Evolutionary conservation across 2,329 filamentous ascomycete genomes (phyloP).

Genomic region (Apiospora marii): DNA sequence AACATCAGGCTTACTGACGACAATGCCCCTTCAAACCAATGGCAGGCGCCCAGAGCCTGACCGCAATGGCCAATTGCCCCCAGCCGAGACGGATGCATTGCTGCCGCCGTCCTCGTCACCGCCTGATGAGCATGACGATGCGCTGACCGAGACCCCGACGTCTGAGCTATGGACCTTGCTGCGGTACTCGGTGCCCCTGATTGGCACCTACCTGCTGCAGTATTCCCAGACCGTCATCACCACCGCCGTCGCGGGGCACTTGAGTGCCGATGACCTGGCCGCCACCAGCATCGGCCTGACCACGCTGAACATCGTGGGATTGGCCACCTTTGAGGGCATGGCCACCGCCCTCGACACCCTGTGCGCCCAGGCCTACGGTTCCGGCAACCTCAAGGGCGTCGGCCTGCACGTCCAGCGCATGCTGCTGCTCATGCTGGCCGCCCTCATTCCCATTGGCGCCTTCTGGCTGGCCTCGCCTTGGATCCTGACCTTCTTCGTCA

Average conservation of each 20-base stretch:
- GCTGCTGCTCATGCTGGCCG: slow-evolving; percentile 56
- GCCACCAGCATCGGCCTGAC: slow-evolving; percentile 60
- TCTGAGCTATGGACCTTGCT: slow-evolving; percentile 38
- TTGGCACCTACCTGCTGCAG: slow-evolving; percentile 61
- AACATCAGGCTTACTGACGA: not conserved
- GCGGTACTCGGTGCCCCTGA: slow-evolving; percentile 56
- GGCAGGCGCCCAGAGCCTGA: not conserved
- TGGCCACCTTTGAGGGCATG: slow-evolving; percentile 59
- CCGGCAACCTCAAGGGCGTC: slow-evolving; percentile 54
- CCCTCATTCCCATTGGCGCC: slow-evolving; percentile 55
- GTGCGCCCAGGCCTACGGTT: slow-evolving; percentile 60
- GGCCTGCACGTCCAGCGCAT: slow-evolving; percentile 62
- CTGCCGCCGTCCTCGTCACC: not conserved
- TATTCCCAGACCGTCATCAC: slow-evolving; percentile 61
- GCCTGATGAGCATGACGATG: not conserved
- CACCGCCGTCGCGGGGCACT: slow-evolving; percentile 59
- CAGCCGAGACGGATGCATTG: slow-evolving; percentile 1
- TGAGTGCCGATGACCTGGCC: slow-evolving; percentile 59
- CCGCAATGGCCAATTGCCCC: not conserved
- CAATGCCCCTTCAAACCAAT: not conserved
- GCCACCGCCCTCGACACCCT: slow-evolving; percentile 59
- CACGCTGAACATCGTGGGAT: slow-evolving; percentile 61
- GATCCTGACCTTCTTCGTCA: slow-evolving; percentile 54
- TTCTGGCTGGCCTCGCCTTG: slow-evolving; percentile 58
- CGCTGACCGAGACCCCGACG: slow-evolving; percentile 10